Evolutionary conservation across 495 filamentous ascomycete genomes (phyloP).

Genomic region (Podospora appendiculata): DNA sequence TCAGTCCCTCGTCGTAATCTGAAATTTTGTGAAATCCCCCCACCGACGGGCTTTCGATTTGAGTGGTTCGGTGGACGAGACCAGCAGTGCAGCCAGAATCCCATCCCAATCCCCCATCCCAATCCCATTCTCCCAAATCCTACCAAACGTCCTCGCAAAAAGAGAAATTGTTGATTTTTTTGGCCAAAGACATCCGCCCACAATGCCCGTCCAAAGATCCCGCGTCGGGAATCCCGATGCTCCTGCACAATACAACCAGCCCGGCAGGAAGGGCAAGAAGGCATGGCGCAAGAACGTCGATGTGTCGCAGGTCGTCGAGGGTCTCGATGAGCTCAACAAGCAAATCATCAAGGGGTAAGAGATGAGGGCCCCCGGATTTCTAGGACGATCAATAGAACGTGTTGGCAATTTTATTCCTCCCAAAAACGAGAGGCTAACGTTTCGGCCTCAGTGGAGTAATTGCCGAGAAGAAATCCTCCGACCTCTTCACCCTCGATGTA

Average conservation of each 20-base stretch:
- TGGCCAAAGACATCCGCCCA: background rate
- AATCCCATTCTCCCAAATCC: background rate
- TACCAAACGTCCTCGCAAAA: background rate
- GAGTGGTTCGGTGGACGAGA: background rate
- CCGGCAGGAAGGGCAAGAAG: conserved; percentile 94
- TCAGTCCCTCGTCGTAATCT: conserved; percentile 3
- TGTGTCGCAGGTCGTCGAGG: conserved; percentile 72
- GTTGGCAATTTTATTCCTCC: background rate
- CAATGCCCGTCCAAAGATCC: conserved; percentile 22
- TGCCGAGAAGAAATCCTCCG: conserved; percentile 63
- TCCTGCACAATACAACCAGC: conserved; percentile 59
- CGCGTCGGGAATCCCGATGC: conserved; percentile 29
- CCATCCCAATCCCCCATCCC: background rate
- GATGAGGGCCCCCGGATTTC: background rate
- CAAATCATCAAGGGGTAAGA: conserved; percentile 81
- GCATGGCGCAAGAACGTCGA: conserved; percentile 98
- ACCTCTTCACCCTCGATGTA: conserved; percentile 74
- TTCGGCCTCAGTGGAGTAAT: conserved; percentile 60
- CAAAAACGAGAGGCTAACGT: background rate
- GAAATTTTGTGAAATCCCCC: conserved; percentile 17
- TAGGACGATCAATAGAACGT: too few relatives aligned
- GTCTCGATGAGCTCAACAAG: conserved; percentile 74
- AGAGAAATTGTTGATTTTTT: background rate
- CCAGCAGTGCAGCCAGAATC: background rate
- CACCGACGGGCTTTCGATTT: background rate